Base-by-base conservation (phyloP, 495 filamentous ascomycete species). In the Aspergillus ostianus region DNA sequence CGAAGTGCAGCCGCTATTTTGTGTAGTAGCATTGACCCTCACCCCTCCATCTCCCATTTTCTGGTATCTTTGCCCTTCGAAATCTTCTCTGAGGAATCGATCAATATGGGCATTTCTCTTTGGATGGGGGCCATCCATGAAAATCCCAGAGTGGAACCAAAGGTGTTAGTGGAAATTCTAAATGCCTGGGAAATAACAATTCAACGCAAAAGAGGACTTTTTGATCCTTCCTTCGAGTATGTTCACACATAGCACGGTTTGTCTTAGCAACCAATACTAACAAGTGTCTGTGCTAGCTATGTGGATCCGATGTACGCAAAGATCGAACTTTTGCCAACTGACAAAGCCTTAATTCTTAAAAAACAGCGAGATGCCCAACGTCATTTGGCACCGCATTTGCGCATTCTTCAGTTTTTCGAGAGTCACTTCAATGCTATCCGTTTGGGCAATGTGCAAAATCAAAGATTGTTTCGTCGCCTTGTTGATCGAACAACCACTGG, bases 71-170 rank as follows among this genome's bases (percentile, higher is more conserved):
- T 98, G 61, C 95, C 95, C 2, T 99, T 98, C 75, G 81, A 82
- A 29, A 84, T 94, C 21, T 98, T 99, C 70, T 93, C 89, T 5
- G 96, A 95, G 72, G 91, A 96, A 68, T 90, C 91, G 17, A 94
- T 99, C 69, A 95, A 96, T 65, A 85, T 97, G 9, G 95, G 95
- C 18, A 87, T 98, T 30, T 96, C 93, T 18, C 82, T 98, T 9
- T 99, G 95, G 95, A 84, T 96, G 47, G 92, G 93, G 27, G 88
- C 97, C 7, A 97, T 98, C 64, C 93, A 98, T 68, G 95, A 98
- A 67, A 98, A 97, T 67, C 92, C 93, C 17, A 82, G 80, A 50
- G 85, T 96, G 74, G 90, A 97, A 68, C 79, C 93, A 1, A 87
- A 90, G 49, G 84, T 99, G 51, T 69, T 98, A 21, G 83, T 84